phyloP scores from a whole-genome alignment of 2,329 filamentous ascomycete genomes.

The Calonectria pseudoreteaudii region DNA sequence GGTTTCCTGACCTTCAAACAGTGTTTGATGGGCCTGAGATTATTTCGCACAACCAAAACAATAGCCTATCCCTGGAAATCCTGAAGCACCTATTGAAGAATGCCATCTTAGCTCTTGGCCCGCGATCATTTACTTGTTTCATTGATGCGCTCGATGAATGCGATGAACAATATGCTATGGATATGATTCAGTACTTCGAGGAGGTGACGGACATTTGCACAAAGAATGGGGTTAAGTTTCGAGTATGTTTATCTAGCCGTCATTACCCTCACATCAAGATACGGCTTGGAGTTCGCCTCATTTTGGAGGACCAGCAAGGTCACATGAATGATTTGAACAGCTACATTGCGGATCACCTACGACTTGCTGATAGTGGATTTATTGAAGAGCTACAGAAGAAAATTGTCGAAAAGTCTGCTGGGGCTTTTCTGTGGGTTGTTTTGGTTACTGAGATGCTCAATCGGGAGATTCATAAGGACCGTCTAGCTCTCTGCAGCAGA shows the following conservation, averaged over 20 bases:
- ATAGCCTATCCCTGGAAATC: conserved; percentile 18
- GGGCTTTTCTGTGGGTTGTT: conserved; percentile 58
- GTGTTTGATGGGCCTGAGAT: conserved; percentile 42
- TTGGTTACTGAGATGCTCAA: conserved; percentile 56
- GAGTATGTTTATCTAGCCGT: conserved; percentile 58
- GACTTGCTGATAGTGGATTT: conserved; percentile 20
- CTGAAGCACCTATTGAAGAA: conserved; percentile 40
- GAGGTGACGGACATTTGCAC: conserved; percentile 46
- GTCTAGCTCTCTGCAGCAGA: conserved; percentile 36
- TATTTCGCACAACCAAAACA: fast-evolving
- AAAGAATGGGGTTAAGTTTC: conserved; percentile 7
- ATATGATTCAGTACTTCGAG: conserved; percentile 59
- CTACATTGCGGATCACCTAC: conserved; percentile 47
- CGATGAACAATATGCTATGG: conserved; percentile 53
- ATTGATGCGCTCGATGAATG: conserved; percentile 61
- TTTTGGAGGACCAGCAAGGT: conserved; percentile 50
- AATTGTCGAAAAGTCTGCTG: conserved; percentile 51
- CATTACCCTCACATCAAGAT: conserved; percentile 58
- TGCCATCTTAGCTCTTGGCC: conserved; percentile 30
- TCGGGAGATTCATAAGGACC: conserved; percentile 45
- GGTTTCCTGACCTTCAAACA: conserved; percentile 47
- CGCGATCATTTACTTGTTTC: conserved; percentile 17
- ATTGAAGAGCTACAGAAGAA: conserved; percentile 26
- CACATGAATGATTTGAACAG: conserved; percentile 50
- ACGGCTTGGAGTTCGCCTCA: conserved; percentile 40